A percentile compares a stretch with the other conserved stretches of the same genome.
Conservation (phyloP, 176 grass and related monocot genomes). For the Alopecurus myosuroides region DNA sequence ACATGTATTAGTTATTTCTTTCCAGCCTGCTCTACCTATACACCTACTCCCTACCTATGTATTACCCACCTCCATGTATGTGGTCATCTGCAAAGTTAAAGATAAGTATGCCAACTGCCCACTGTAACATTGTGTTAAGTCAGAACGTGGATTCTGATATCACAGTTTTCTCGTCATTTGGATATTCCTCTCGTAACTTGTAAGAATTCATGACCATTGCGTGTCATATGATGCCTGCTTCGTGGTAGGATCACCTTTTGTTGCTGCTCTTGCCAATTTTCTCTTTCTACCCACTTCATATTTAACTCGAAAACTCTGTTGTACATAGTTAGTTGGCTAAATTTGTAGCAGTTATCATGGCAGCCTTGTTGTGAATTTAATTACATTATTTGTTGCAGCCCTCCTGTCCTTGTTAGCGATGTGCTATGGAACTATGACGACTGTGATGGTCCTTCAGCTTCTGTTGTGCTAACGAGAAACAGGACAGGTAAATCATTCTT, state of each 20-base stretch:
- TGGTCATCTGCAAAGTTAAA: background rate
- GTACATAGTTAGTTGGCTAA: background rate
- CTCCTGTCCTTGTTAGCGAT: constrained; percentile 78
- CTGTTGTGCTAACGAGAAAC: constrained; percentile 49
- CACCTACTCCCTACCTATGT: background rate
- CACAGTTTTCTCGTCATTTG: background rate
- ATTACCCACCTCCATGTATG: background rate
- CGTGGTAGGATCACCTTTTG: background rate
- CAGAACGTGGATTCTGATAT: background rate
- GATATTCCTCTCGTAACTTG: background rate
- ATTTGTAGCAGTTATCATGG: background rate
- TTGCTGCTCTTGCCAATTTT: background rate
- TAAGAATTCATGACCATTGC: background rate
- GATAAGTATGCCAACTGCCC: background rate
- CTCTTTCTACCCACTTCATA: background rate
- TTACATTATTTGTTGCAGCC: constrained; percentile 45
- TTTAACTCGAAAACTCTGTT: background rate
- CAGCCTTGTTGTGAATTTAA: constrained; percentile 5
- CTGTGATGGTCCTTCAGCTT: constrained; percentile 30
- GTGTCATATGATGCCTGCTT: background rate
- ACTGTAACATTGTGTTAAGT: background rate
- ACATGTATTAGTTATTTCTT: background rate
- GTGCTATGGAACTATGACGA: constrained; percentile 58
- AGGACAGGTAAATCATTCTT: constrained; percentile 35
- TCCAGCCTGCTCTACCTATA: background rate